Percentiles rank a stretch among this genome's conserved stretches.
Conservation (phyloP, 148 eudicot genomes). For the Mesembryanthemum crystallinum region DNA sequence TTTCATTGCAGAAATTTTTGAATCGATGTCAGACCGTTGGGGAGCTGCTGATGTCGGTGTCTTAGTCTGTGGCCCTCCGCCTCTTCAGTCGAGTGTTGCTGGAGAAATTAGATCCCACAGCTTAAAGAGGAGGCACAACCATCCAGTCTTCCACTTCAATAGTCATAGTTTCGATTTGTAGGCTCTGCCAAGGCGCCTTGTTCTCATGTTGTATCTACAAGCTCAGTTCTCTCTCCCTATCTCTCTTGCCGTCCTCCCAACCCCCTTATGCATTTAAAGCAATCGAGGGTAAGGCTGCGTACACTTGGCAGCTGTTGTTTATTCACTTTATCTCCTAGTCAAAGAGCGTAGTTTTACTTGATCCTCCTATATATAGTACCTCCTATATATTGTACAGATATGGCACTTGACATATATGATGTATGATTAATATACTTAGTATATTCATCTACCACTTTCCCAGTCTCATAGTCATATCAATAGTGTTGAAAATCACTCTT, state of each 20-base stretch:
- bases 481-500: too few species aligned
- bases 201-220: not conserved
- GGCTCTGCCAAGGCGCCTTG: not conserved
- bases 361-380: too few species aligned
- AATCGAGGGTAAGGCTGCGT: too few species aligned
- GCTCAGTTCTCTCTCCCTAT: not conserved
- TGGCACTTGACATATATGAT: too few species aligned
- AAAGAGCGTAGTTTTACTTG: too few species aligned
- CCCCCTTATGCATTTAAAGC: too few species aligned
- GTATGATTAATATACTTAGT: too few species aligned
- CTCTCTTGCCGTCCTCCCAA: not conserved
- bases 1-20: constrained; percentile 61
- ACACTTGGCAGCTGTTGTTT: too few species aligned
- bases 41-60: constrained; percentile 79
- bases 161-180: constrained; percentile 83
- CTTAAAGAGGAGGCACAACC: constrained; percentile 41
- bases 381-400: too few species aligned
- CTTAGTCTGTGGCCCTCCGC: constrained; percentile 78
- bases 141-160: constrained; percentile 78
- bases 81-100: constrained; percentile 73
- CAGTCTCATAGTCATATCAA: too few species aligned
- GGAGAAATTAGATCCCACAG: constrained; percentile 63
- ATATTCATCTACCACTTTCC: too few species aligned
- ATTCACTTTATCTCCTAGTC: too few species aligned
- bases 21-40: constrained; percentile 45